Evolutionary conservation across 2,329 filamentous ascomycete genomes (phyloP), one percentile per base, ranked within the genome.

Genomic region (Coniochaeta sp.): DNA sequence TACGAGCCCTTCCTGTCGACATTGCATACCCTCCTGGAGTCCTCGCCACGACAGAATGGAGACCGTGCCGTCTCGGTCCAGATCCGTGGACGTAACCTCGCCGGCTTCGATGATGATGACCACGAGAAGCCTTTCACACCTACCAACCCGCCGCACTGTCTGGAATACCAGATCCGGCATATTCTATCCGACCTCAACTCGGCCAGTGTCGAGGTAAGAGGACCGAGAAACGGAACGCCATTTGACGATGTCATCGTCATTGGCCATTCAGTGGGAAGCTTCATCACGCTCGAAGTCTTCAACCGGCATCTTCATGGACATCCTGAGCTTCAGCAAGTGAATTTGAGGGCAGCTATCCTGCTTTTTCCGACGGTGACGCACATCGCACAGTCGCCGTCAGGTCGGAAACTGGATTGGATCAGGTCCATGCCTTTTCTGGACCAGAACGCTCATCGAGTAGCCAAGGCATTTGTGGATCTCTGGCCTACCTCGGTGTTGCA

Each of bases 281-380:
- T 89, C 69, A 87, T 93, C 22, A 76, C 82, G 2, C 82, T 91
- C 64, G 88, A 92, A 70, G 74, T 89, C 33, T 81, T 90, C 56
- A 77, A 85, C 62, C 77, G 84, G 11, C 80, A 86, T 63, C 74
- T 79, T 38, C 75, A 31, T 43, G 24, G 9, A 26, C 24, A 52
- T 17, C 68, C 70, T 0, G 62, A 64, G 14, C 60, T 67, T 14
- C 70, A 70, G n/a, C 68, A 72, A 54, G 68, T 81, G n/a, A 70
- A 68, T 12, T 73, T 85, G 24, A 70, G 69, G 38, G 75, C 79
- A 31, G 88, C 81, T 1, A 77, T 91, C 47, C 77, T 92, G 60
- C 78, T 93, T 19, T 91, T 91, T 69, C 89, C 89, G 1, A 91
- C 89, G 1, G 80, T 93, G 40, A 81, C 86, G n/a, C 83, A 91